Conservation (phyloP, 768 basidiomycete species). For the Trametes meyenii region DNA sequence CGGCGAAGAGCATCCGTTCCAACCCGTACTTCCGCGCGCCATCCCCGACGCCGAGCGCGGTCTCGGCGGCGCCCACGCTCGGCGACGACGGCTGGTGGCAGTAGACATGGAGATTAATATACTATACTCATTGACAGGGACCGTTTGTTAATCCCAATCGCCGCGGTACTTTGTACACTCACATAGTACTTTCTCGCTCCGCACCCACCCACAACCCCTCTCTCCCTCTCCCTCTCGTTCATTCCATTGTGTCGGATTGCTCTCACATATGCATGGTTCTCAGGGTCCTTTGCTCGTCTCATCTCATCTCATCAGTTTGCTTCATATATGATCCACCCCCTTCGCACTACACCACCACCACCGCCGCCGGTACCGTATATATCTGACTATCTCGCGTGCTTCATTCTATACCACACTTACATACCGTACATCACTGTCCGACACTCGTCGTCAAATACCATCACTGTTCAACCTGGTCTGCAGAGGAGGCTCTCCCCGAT, state of each 20-base stretch:
- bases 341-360: conserved; percentile 3
- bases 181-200: not conserved
- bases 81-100: conserved; percentile 82
- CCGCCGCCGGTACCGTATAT: conserved; percentile 2
- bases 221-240: conserved; percentile 1
- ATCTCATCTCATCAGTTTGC: not conserved
- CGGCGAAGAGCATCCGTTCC: conserved; percentile 29
- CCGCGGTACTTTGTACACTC: not conserved
- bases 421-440: conserved; percentile 14
- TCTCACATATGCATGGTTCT: conserved; percentile 21
- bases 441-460: conserved; percentile 5
- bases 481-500: too few relatives aligned
- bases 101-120: conserved; percentile 36
- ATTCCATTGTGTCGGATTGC: conserved; percentile 11
- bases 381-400: conserved; percentile 1
- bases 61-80: conserved; percentile 71
- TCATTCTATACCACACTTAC: conserved; percentile 11
- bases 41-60: conserved; percentile 78
- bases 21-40: conserved; percentile 43
- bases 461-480: too few relatives aligned
- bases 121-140: not conserved
- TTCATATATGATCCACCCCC: conserved; percentile 15
- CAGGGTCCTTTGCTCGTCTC: conserved; percentile 9
- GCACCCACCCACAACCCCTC: not conserved
- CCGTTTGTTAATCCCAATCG: not conserved